Evolutionary conservation across 1,139 yeast species (phyloP).

Genomic region (Casaregolazyma lundiana): DNA sequence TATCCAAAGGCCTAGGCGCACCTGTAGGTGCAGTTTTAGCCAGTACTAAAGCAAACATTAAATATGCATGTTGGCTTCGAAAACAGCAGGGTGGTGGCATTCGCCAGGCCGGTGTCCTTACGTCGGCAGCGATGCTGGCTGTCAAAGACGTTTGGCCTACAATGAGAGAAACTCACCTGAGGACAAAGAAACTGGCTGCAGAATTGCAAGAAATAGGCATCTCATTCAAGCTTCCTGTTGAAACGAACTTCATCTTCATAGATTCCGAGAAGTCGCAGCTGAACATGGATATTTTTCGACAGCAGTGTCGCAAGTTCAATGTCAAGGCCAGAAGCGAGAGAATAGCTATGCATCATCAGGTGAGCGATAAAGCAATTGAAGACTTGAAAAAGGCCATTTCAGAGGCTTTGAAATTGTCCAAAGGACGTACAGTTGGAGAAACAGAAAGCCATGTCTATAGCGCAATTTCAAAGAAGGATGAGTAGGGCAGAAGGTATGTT

Average conservation of each 20-base stretch:
- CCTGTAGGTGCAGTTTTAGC: conserved; percentile 91
- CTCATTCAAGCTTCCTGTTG: conserved; percentile 65
- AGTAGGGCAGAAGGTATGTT: too few relatives aligned
- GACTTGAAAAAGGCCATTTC: conserved; percentile 55
- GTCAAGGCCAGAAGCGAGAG: conserved; percentile 67
- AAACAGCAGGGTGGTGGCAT: conserved; percentile 96
- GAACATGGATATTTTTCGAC: conserved; percentile 52
- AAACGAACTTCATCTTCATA: conserved; percentile 81
- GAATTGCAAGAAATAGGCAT: conserved; percentile 44
- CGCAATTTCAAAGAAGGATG: too few relatives aligned
- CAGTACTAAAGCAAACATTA: conserved; percentile 56
- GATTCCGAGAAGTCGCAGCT: conserved; percentile 59
- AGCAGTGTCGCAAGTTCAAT: conserved; percentile 55
- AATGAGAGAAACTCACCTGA: conserved; percentile 58
- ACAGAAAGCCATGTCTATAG: too few relatives aligned
- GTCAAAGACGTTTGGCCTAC: conserved; percentile 67
- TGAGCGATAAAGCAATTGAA: conserved; percentile 61
- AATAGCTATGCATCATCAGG: conserved; percentile 83
- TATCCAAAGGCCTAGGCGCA: conserved; percentile 90
- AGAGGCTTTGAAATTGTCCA: conserved; percentile 42
- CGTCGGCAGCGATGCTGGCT: conserved; percentile 77
- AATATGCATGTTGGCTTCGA: conserved; percentile 78
- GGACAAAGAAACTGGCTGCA: conserved; percentile 62
- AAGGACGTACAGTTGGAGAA: conserved; percentile 1
- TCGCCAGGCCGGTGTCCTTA: conserved; percentile 80